Evolutionary conservation across 495 filamentous ascomycete genomes (phyloP).

Genomic region (Hyphodiscus hymeniophilus): DNA sequence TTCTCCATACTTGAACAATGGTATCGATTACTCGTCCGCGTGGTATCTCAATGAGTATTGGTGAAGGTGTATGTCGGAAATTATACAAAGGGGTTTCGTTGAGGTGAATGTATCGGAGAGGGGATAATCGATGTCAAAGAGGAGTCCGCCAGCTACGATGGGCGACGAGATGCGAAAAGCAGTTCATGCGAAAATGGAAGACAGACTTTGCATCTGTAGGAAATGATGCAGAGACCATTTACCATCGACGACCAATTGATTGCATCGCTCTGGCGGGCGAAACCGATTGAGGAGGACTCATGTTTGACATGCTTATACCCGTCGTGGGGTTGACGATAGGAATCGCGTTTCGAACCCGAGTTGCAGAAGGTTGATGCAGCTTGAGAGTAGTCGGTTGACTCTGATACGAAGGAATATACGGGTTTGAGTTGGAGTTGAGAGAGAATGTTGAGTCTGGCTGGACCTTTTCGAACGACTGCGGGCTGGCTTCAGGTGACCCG

Average conservation of each 20-base stretch:
- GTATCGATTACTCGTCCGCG: constrained; percentile 25
- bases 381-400: constrained; percentile 51
- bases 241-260: constrained; percentile 40
- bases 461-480: constrained; percentile 61
- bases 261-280: constrained; percentile 77
- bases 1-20: constrained; percentile 18
- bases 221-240: constrained; percentile 22
- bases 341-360: constrained; percentile 89
- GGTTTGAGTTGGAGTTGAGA: constrained; percentile 65
- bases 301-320: constrained; percentile 50
- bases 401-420: constrained; percentile 57
- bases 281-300: constrained; percentile 88
- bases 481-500: constrained; percentile 87
- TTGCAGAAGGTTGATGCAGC: constrained; percentile 78
- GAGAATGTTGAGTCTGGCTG: constrained; percentile 61
- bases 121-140: constrained; percentile 23
- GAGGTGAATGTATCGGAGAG: constrained; percentile 19
- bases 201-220: constrained; percentile 14
- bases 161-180: constrained; percentile 17
- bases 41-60: constrained; percentile 21
- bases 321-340: constrained; percentile 97
- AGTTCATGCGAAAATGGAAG: constrained; percentile 18
- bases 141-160: constrained; percentile 18
- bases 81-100: constrained; percentile 27
- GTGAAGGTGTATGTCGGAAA: constrained; percentile 6